Evolutionary conservation across 352 stramenopile genomes (phyloP), one percentile per base, ranked within the genome.

Genomic region (Phytophthora pisi): DNA sequence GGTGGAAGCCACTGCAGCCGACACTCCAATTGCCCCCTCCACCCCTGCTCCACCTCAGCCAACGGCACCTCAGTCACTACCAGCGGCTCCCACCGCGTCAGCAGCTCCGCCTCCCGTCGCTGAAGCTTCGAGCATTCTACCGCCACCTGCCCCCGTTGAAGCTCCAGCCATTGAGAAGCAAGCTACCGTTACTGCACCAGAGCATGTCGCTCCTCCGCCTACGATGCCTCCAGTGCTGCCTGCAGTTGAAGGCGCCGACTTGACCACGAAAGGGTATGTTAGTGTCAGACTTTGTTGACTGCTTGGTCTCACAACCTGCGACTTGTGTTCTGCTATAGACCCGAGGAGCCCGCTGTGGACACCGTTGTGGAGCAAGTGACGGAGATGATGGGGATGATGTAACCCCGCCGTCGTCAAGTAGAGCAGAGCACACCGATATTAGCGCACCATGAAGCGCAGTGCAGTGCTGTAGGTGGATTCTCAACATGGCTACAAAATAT

Each of bases 371-470:
- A 74, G 10, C 63, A 73, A 58, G 64, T 79, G 20, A 68, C 68
- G 46, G 72, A 79, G 38, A 72, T 79, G 68, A 68, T 79, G 26
- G 72, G 62, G 34, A 57, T 79, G 56, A 64, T 77, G 56, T 79
- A 62, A 66, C 9, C 6, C 49, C 20, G 43, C 0, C 34, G 7
- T 55, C 13, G 4, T 26, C 45, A 51, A 42, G 20, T 20, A 20
- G 20, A 55, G 6, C 18, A 23, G 15, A 7, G 2, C 40, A 7
- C 40, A 10, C 40, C 40, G 40, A 47, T 47, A 47, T n/a, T 47
- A 47, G 7, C 40, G 36, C 15, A n/a, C 31, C 30, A 57, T 46
- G 11, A 20, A 46, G n/a, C 15, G 20, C 47, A 51, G 46, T 51
- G 46, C 20, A 34, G 18, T 13, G 45, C 2, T 42, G 11, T 34